Evolutionary conservation across 805 yeast species (phyloP).

Genomic region (Metschnikowia kofuensis): DNA sequence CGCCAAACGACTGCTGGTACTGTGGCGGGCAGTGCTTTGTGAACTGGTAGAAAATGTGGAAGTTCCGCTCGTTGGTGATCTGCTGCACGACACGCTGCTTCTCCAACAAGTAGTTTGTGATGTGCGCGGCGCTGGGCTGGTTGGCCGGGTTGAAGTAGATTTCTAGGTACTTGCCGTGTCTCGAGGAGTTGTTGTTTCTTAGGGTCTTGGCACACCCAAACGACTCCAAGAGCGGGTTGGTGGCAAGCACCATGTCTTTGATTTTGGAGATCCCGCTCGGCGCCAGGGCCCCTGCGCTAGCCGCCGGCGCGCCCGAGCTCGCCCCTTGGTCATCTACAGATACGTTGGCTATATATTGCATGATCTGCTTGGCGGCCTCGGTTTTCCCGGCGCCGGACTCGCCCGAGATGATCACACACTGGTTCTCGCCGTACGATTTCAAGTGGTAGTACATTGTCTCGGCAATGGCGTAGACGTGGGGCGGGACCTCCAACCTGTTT

Average conservation of each 20-base stretch:
- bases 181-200: slow-evolving; percentile 83
- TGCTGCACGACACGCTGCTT: slow-evolving; percentile 98
- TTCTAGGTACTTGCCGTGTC: slow-evolving; percentile 93
- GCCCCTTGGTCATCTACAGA: slow-evolving; percentile 47
- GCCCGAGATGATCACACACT: slow-evolving; percentile 96
- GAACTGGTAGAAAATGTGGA: slow-evolving; percentile 95
- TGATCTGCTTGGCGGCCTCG: slow-evolving; percentile 95
- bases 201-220: slow-evolving; percentile 94
- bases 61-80: slow-evolving; percentile 86
- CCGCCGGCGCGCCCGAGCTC: slow-evolving; percentile 19
- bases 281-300: slow-evolving; percentile 11
- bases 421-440: slow-evolving; percentile 91
- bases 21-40: slow-evolving; percentile 85
- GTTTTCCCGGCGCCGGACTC: slow-evolving; percentile 99
- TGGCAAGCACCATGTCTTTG: slow-evolving; percentile 96
- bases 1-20: slow-evolving; percentile 81
- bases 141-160: slow-evolving; percentile 71
- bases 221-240: slow-evolving; percentile 87
- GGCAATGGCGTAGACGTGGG: slow-evolving; percentile 97
- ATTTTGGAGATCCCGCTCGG: slow-evolving; percentile 65
- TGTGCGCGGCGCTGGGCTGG: slow-evolving; percentile 93
- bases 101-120: slow-evolving; percentile 90
- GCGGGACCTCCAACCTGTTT: slow-evolving; percentile 93
- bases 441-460: slow-evolving; percentile 94
- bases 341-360: slow-evolving; percentile 94